Base-by-base conservation (phyloP, 495 filamentous ascomycete species). In the Xanthoparmelia taractica region DNA sequence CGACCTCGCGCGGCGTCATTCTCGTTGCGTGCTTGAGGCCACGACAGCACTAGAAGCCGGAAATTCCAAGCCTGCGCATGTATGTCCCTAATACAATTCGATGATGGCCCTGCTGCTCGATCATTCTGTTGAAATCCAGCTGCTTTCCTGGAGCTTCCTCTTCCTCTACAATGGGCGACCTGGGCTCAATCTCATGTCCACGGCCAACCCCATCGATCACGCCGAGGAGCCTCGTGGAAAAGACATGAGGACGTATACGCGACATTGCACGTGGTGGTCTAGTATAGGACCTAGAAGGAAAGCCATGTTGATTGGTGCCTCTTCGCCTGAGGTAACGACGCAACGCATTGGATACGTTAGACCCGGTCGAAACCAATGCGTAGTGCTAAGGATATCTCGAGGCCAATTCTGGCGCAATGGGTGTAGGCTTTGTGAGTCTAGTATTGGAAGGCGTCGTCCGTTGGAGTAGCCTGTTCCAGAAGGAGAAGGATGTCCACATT, bases 241-340 rank as follows among this genome's bases (percentile, higher is more conserved):
- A 43, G 31, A 60, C 23, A 47, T 17, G 4, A 57, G 33, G 36
- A 47, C 58, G 6, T 61, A 47, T 17, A 65, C 38, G 36, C 36
- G 59, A 58, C 59, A 31, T 29, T 61, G 18, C n/a, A 40, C 48
- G 40, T 58, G 56, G 58, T 34, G 15, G 20, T n/a, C n/a, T n/a
- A n/a, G n/a, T n/a, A n/a, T n/a, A 10, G 38, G 48, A 37, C n/a
- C 56, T 23, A 64, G 18, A 23, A 60, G 6, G 13, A 25, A 11
- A 20, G 36, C 40, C 8, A 31, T 20, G 17, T 58, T 64, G 23
- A n/a, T 27, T 13, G 61, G 18, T 13, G n/a, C 60, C 20, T 57
- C 57, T 58, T 58, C 61, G 11, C 57, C 61, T 25, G 57, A 58
- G 33, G 34, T 40, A 29, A 60, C 20, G 17, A 43, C 57, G 23